A percentile compares a stretch with the other conserved stretches of the same genome.
Conservation (phyloP, 768 basidiomycete genomes). For the Kwoniella heveanensis region DNA sequence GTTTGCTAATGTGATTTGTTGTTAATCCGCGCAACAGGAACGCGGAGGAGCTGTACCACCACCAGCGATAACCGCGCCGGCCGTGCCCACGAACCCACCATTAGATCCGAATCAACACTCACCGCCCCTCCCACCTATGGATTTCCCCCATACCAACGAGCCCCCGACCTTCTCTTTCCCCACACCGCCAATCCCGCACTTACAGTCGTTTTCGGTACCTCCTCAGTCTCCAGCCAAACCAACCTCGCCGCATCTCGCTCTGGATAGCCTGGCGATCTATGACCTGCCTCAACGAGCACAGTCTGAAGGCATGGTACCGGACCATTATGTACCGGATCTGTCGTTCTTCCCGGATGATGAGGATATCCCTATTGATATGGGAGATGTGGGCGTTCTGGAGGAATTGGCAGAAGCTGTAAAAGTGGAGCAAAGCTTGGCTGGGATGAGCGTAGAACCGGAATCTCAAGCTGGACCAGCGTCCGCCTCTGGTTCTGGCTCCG, state of each 20-base stretch:
- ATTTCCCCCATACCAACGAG: background rate
- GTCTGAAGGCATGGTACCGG: slow-evolving; percentile 14
- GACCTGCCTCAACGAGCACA: slow-evolving; percentile 12
- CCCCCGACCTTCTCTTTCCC: slow-evolving; percentile 23
- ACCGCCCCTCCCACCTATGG: slow-evolving; percentile 8
- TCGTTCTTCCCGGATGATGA: slow-evolving; percentile 5
- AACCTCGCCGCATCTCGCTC: slow-evolving; percentile 10
- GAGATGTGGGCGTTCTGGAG: slow-evolving; percentile 17
- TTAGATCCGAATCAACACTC: slow-evolving; percentile 27
- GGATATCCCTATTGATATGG: slow-evolving; percentile 15
- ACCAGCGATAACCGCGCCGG: slow-evolving; percentile 32
- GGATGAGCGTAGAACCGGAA: slow-evolving; percentile 19
- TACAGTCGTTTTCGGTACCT: slow-evolving; percentile 27
- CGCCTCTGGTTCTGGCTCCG: background rate
- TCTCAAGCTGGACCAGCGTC: background rate
- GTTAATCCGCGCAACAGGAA: slow-evolving; percentile 9
- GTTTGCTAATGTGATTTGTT: background rate
- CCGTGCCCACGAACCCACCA: slow-evolving; percentile 31
- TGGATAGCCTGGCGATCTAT: slow-evolving; percentile 1
- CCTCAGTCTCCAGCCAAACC: slow-evolving; percentile 28
- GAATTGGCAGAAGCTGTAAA: slow-evolving; percentile 25
- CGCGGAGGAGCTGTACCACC: slow-evolving; percentile 27
- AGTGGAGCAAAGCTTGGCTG: slow-evolving; percentile 13
- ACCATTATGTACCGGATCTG: slow-evolving; percentile 11
- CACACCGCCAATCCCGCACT: slow-evolving; percentile 13